Evolutionary conservation across 495 filamentous ascomycete species (phyloP).

Genomic region (Penicillium bovifimosum): DNA sequence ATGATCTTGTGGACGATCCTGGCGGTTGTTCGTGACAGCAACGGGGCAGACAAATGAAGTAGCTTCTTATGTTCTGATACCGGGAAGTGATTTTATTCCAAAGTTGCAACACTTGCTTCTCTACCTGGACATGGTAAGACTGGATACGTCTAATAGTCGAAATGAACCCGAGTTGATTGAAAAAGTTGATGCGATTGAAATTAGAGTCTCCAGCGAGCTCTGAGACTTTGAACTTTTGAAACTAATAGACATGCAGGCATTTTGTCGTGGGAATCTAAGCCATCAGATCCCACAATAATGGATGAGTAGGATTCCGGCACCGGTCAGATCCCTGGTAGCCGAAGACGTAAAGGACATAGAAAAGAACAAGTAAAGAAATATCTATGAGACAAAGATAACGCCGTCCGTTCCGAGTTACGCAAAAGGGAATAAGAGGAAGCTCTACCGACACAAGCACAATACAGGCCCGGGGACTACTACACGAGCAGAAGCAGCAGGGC

Average conservation of each 20-base stretch:
- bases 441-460: conserved; percentile 33
- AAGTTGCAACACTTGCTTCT: too few species aligned
- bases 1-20: too few species aligned
- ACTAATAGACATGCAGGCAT: conserved; percentile 28
- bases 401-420: conserved; percentile 42
- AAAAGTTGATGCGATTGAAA: conserved; percentile 6
- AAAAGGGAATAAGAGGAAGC: conserved; percentile 25
- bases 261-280: conserved; percentile 10
- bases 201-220: neutral
- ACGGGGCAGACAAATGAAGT: too few species aligned
- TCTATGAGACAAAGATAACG: conserved; percentile 45
- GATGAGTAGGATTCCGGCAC: conserved; percentile 3
- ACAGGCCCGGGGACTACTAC: conserved; percentile 29
- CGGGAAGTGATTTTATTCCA: too few species aligned
- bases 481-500: conserved; percentile 14
- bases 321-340: conserved; percentile 4
- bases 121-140: too few species aligned
- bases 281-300: conserved; percentile 10
- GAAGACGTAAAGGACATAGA: neutral
- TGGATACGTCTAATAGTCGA: too few species aligned
- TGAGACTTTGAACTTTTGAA: conserved; percentile 22
- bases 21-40: too few species aligned
- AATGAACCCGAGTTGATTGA: too few species aligned
- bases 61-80: too few species aligned
- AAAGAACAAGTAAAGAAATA: conserved; percentile 30